Evolutionary conservation across 78 protist species (phyloP).

Genomic region (Cavenderia fasciculata): DNA sequence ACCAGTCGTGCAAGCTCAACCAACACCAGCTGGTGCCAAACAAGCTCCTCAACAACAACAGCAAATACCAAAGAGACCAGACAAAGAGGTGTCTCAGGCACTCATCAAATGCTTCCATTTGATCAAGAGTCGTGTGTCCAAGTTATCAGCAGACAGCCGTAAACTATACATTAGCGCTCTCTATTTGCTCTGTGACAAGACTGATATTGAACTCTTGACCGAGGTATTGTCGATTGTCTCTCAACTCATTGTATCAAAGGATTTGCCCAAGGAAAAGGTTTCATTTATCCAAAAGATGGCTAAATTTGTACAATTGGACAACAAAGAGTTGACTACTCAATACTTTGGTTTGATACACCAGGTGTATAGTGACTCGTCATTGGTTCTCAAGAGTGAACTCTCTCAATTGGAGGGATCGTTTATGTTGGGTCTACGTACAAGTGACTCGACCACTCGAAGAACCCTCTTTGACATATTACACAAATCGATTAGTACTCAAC

Average conservation of each 20-base stretch:
- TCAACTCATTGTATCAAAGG: slow-evolving; percentile 33
- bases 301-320: slow-evolving; percentile 38
- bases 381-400: slow-evolving; percentile 35
- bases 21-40: neutral
- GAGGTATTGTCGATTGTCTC: slow-evolving; percentile 20
- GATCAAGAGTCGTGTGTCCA: neutral
- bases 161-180: slow-evolving; percentile 42
- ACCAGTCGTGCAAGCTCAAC: too few relatives aligned
- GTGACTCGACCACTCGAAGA: slow-evolving; percentile 53
- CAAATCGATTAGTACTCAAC: neutral
- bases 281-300: slow-evolving; percentile 63
- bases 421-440: slow-evolving; percentile 80
- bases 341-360: slow-evolving; percentile 40
- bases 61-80: neutral
- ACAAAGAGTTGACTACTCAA: neutral
- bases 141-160: slow-evolving; percentile 57
- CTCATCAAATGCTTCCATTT: slow-evolving; percentile 32
- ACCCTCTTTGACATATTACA: slow-evolving; percentile 22
- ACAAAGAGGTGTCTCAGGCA: slow-evolving; percentile 21
- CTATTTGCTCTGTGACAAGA: slow-evolving; percentile 35
- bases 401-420: slow-evolving; percentile 70
- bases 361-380: slow-evolving; percentile 19
- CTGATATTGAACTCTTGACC: slow-evolving; percentile 48
- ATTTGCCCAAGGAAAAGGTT: slow-evolving; percentile 64
- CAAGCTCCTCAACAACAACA: neutral